Percentiles rank a stretch among this genome's conserved stretches.
Evolutionary conservation across 495 filamentous ascomycete species (phyloP).

Genomic region (Penicillium desertorum): DNA sequence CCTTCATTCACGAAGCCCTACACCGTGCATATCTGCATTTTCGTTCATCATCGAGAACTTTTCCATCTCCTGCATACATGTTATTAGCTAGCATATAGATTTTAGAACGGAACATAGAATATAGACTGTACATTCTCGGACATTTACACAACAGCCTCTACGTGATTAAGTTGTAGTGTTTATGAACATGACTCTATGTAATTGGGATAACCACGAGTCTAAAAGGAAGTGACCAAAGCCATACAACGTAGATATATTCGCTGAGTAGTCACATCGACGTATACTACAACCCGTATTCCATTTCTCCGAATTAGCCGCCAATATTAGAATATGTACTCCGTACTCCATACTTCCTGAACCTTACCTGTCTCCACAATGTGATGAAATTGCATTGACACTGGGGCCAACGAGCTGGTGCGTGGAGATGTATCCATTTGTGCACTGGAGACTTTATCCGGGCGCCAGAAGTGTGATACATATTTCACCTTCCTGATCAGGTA

Average conservation of each 20-base stretch:
- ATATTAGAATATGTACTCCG: too few species aligned
- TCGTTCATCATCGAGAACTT: neutral
- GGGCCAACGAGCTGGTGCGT: neutral
- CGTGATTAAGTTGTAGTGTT: neutral
- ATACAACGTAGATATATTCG: neutral
- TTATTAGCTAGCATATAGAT: conserved; percentile 1
- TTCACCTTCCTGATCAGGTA: conserved; percentile 20
- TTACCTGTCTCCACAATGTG: neutral
- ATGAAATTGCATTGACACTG: neutral
- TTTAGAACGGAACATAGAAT: neutral
- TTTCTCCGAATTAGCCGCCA: neutral
- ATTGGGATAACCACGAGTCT: too few species aligned
- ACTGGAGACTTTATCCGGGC: conserved; percentile 5
- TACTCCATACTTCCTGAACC: neutral
- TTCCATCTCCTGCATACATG: neutral
- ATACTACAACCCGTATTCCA: neutral
- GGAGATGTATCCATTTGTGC: neutral
- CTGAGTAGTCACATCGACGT: neutral
- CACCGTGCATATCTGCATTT: neutral
- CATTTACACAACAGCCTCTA: neutral
- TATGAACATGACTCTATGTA: neutral
- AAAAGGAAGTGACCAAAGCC: too few species aligned
- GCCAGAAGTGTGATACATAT: neutral
- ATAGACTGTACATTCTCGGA: neutral
- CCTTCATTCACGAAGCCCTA: neutral